Base-by-base conservation (phyloP, 2,329 filamentous ascomycete species). In the Monosporascus cannonballus region DNA sequence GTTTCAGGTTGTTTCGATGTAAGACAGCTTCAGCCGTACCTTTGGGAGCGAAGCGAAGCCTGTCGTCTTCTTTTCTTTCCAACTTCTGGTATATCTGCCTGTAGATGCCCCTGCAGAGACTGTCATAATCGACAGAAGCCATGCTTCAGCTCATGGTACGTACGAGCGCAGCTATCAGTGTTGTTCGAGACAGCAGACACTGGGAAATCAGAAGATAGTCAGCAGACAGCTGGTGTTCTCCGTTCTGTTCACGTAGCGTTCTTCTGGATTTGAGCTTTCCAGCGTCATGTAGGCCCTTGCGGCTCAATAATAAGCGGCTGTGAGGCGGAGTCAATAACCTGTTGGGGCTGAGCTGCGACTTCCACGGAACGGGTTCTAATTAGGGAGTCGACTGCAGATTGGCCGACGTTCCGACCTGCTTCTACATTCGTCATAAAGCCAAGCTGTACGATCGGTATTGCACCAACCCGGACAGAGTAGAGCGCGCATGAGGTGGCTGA, bases 1-100 rank as follows among this genome's bases (percentile, higher is more conserved):
- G 56, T 27, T 25, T 50, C 18, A 64, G 49, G 46, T 57, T 63
- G 36, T 54, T 48, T 20, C 38, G 47, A 30, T 56, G 47, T 11
- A 61, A 47, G 8, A 62, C 55, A 34, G 48, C 55, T 24, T 56
- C 48, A 34, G 61, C 51, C 11, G 60, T 63, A 17, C 58, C 60
- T 17, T 52, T 47, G n/a, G 52, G 51, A 6, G 60, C 61, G 37
- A 64, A 64, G 3, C 58, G 59, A 18, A 48, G 48, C 9, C 54
- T 47, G 8, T 56, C 53, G 30, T 56, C 54, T 18, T 61, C 56
- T 27, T 51, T 54, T 25, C 55, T 53, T 48, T 64, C 55, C 18
- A 62, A 48, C 39, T 54, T 61, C 8, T 51, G 48, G 14, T 51
- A 46, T 14, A 58, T 51, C 17, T 55, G 52, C 20, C 30, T 51